These are phyloP conservation scores for Mikania micrantha DNA, from an alignment of 129 eudicot species.

Conservation along the genomic window DNA sequence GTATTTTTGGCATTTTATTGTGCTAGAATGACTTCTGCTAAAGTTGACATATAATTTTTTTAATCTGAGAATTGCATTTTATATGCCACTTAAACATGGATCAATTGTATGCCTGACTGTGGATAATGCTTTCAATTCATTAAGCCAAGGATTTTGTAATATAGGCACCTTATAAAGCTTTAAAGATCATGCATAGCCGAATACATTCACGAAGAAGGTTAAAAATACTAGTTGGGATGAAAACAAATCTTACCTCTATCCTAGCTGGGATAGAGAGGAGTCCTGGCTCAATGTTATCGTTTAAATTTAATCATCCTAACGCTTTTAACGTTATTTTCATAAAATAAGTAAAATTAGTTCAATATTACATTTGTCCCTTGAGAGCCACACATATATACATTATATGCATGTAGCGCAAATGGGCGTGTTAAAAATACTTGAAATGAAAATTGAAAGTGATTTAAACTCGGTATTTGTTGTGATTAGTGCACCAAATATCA, in stretches of 20 bases:
- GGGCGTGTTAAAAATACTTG: too few relatives aligned
- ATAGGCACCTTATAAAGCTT: not conserved
- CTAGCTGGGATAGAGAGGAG: too few relatives aligned
- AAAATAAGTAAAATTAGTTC: too few relatives aligned
- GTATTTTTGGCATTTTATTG: not conserved
- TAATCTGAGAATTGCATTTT: not conserved
- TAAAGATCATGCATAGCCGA: not conserved
- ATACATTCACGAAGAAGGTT: not conserved
- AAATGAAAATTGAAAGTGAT: not conserved
- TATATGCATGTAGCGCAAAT: too few relatives aligned
- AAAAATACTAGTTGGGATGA: not conserved
- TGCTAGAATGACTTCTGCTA: not conserved
- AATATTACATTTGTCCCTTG: too few relatives aligned
- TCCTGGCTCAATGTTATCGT: too few relatives aligned
- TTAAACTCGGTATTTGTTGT: not conserved
- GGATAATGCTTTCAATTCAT: not conserved
- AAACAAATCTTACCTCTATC: too few relatives aligned
- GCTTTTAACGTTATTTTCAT: too few relatives aligned
- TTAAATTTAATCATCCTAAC: too few relatives aligned
- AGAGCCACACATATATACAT: too few relatives aligned
- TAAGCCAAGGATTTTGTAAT: not conserved
- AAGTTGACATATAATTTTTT: not conserved
- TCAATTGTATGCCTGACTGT: not conserved
- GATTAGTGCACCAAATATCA: not conserved
- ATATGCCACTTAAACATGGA: not conserved